phyloP scores from a whole-genome alignment of 1,284 basidiomycete genomes.

The Cryptococcus wingfieldii region DNA sequence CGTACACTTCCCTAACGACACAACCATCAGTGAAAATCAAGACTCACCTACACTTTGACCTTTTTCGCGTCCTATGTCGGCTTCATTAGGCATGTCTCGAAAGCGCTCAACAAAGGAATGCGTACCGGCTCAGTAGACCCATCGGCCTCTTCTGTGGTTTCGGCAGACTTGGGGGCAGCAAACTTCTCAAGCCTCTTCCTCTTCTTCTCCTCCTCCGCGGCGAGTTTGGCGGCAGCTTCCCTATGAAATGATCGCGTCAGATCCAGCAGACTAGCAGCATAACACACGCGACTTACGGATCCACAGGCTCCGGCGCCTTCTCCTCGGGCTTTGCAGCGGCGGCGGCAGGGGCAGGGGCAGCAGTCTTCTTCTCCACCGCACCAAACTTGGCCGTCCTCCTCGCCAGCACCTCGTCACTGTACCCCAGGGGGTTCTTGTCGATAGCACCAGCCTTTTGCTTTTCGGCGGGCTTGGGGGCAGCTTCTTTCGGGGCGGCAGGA shows the following conservation, averaged over 20 bases:
- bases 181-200: constrained; percentile 51
- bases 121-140: constrained; percentile 29
- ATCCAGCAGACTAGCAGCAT: background rate
- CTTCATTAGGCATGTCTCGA: background rate
- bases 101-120: constrained; percentile 1
- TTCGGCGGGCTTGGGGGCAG: constrained; percentile 1
- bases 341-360: constrained; percentile 3
- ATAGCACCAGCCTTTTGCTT: constrained; percentile 29
- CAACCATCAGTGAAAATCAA: background rate
- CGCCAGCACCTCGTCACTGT: constrained; percentile 40
- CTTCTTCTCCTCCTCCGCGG: constrained; percentile 50
- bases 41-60: constrained; percentile 45
- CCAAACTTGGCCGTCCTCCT: constrained; percentile 46
- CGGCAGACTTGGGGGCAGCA: constrained; percentile 21
- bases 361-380: constrained; percentile 33
- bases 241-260: constrained; percentile 14
- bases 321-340: constrained; percentile 9
- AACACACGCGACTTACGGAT: constrained; percentile 27
- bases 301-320: constrained; percentile 23
- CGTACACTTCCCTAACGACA: too few relatives aligned
- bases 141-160: constrained; percentile 4
- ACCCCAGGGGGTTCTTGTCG: constrained; percentile 31
- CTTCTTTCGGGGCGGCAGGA: constrained; percentile 9
- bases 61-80: constrained; percentile 40
- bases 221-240: constrained; percentile 31